Percentiles rank a stretch among this genome's conserved stretches.
Conservation (phyloP, 2,329 filamentous ascomycete species). For the Bipolaris oryzae region DNA sequence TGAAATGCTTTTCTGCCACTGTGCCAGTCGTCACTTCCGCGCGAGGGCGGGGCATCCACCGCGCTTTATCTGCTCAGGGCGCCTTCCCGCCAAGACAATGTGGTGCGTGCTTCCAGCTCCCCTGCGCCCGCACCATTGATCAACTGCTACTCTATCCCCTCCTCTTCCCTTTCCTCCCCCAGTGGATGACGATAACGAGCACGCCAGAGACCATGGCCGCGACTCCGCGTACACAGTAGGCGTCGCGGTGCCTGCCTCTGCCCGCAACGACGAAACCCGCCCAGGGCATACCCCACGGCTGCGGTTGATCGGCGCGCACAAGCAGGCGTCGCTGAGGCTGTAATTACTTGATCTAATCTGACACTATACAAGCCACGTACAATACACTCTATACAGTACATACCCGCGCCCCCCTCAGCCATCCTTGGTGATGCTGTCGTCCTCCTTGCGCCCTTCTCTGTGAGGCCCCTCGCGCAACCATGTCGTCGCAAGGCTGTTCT, state of each 20-base stretch:
- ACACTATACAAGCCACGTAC: conserved; percentile 36
- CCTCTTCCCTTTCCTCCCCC: neutral
- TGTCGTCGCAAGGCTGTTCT: conserved; percentile 77
- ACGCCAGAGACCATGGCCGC: conserved; percentile 34
- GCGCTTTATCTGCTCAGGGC: conserved; percentile 18
- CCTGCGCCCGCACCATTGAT: conserved; percentile 2
- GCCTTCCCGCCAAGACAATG: neutral
- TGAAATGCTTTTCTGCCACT: conserved; percentile 17
- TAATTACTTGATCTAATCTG: conserved; percentile 69
- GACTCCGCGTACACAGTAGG: conserved; percentile 9
- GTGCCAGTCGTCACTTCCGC: conserved; percentile 19
- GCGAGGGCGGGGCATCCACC: conserved; percentile 18
- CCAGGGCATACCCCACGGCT: conserved; percentile 13
- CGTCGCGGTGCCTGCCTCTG: conserved; percentile 16
- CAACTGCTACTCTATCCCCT: neutral
- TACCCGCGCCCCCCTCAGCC: conserved; percentile 40
- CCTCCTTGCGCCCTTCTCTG: conserved; percentile 63
- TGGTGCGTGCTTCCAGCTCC: conserved; percentile 4
- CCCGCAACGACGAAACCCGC: conserved; percentile 31
- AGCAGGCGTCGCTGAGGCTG: conserved; percentile 54
- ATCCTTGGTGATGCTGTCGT: conserved; percentile 66
- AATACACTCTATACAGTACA: neutral
- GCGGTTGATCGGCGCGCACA: conserved; percentile 34
- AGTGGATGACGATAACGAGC: conserved; percentile 47
- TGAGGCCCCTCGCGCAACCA: conserved; percentile 68